A percentile compares a stretch with the other conserved stretches of the same genome.
Evolutionary conservation across 2,329 filamentous ascomycete species (phyloP).

Genomic region (Ophiocordyceps camponoti-saundersi): DNA sequence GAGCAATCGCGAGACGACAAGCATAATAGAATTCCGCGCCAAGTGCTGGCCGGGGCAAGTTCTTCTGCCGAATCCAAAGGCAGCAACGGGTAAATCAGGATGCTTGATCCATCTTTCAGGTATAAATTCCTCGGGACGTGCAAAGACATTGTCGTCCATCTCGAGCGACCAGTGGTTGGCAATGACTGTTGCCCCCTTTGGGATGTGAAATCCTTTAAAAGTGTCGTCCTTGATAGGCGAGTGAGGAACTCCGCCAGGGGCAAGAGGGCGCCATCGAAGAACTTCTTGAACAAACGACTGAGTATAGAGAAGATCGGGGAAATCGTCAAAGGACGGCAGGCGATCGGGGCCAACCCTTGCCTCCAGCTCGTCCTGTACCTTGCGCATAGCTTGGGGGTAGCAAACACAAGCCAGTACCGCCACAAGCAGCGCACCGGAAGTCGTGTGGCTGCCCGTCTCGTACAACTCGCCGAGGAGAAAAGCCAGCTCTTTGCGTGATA

Average conservation of each 20-base stretch:
- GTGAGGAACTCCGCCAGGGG: conserved; percentile 25
- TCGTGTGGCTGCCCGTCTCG: conserved; percentile 25
- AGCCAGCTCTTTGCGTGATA: conserved; percentile 19
- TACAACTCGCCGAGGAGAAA: conserved; percentile 29
- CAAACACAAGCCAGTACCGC: conserved; percentile 1
- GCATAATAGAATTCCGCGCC: background rate
- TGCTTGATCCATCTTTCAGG: conserved; percentile 2
- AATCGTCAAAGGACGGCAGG: conserved; percentile 29
- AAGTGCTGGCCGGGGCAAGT: conserved; percentile 1
- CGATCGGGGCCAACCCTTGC: conserved; percentile 27
- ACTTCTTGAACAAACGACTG: conserved; percentile 37
- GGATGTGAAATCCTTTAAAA: conserved; percentile 31
- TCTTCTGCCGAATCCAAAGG: conserved; percentile 2
- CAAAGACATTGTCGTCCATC: conserved; percentile 1
- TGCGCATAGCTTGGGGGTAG: background rate
- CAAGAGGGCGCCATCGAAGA: conserved; percentile 36
- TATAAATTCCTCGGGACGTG: background rate
- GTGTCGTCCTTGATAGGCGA: conserved; percentile 27
- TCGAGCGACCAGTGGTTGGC: conserved; percentile 1
- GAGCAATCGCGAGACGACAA: background rate
- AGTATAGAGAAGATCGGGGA: conserved; percentile 31
- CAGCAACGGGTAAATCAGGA: background rate
- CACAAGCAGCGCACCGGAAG: conserved; percentile 17
- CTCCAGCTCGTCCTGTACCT: conserved; percentile 35
- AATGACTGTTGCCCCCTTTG: conserved; percentile 10